These are phyloP conservation scores for Danielia reshetovae DNA, from an alignment of 805 yeast species.

Conservation along the genomic window DNA sequence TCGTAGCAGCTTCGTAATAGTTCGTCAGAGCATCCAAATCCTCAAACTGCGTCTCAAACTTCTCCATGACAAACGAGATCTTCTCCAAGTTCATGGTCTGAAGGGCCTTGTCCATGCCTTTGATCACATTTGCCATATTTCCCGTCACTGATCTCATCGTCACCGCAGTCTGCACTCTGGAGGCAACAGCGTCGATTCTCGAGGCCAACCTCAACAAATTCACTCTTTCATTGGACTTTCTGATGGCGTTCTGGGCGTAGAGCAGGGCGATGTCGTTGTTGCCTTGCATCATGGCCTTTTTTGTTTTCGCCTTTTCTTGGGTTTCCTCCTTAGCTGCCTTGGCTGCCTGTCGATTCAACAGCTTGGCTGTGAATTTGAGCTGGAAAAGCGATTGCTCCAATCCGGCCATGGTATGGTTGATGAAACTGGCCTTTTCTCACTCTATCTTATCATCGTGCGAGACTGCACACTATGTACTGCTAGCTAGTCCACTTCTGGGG, in stretches of 20 bases:
- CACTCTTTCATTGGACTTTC: conserved; percentile 83
- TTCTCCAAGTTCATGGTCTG: conserved; percentile 93
- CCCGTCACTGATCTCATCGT: conserved; percentile 95
- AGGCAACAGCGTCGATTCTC: conserved; percentile 92
- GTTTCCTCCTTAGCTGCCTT: conserved; percentile 89
- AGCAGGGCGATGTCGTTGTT: conserved; percentile 88
- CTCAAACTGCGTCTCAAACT: conserved; percentile 93
- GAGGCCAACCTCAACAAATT: conserved; percentile 80
- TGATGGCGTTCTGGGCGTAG: conserved; percentile 93
- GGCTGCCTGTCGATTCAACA: conserved; percentile 81
- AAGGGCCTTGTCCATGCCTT: conserved; percentile 94
- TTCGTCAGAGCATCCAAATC: conserved; percentile 92
- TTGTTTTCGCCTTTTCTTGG: conserved; percentile 80
- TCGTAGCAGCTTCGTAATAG: conserved; percentile 88
- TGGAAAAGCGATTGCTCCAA: conserved; percentile 28
- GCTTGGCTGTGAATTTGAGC: conserved; percentile 81
- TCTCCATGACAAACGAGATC: conserved; percentile 94
- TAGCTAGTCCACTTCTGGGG: too few relatives aligned
- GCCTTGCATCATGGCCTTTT: conserved; percentile 82
- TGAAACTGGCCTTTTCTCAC: too few relatives aligned
- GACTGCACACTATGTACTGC: too few relatives aligned
- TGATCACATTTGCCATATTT: conserved; percentile 88
- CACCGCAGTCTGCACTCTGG: conserved; percentile 95
- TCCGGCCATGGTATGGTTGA: conserved; percentile 25
- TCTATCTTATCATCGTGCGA: too few relatives aligned